Evolutionary conservation across 2,329 filamentous ascomycete genomes (phyloP), one percentile per base, ranked within the genome.

Genomic region (Cytospora paraplurivora): DNA sequence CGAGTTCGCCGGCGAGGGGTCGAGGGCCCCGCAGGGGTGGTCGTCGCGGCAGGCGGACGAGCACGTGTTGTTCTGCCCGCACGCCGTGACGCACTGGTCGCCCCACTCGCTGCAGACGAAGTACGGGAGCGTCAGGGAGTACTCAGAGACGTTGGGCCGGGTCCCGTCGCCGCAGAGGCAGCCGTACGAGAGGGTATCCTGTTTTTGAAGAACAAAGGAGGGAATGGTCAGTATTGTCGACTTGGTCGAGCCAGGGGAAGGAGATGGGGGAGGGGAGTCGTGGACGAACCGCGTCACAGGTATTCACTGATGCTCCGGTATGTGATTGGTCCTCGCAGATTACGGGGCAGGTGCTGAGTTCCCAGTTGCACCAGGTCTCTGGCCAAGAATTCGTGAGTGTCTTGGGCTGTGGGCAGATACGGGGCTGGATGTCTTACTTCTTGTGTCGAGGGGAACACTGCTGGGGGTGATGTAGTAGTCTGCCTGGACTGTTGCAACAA

Each of bases 101-200:
- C 85, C 88, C 82, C 84, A 92, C 76, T 89, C 82, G 54, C 82
- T 82, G 83, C 91, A 95, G 70, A 87, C 82, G 78, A 88, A 91
- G 82, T 86, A 94, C 38, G 91, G 91, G 33, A 95, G 80, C 1
- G 91, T 93, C 69, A 92, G 82, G 21, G 88, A 88, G 82, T 89
- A 95, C 76, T 93, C 83, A 71, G 88, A 86, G 56, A 91, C 77
- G 77, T 93, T 93, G 69, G 91, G 91, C 59, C 83, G 77, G 66
- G 82, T 74, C 73, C 85, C 84, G 72, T 89, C 82, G 67, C 82
- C 81, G 79, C 91, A 95, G 69, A 92, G 79, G 75, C 91, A 95
- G 67, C 82, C 80, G 77, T 89, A 94, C n/a, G 78, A 81, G 56
- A 94, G 82, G 21, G 80, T 78, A 58, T 81, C 72, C 85, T 88